Percentiles rank a stretch among this genome's conserved stretches.
Conservation (phyloP, 108 stramenopile genomes). For the Skeletonema costatum region DNA sequence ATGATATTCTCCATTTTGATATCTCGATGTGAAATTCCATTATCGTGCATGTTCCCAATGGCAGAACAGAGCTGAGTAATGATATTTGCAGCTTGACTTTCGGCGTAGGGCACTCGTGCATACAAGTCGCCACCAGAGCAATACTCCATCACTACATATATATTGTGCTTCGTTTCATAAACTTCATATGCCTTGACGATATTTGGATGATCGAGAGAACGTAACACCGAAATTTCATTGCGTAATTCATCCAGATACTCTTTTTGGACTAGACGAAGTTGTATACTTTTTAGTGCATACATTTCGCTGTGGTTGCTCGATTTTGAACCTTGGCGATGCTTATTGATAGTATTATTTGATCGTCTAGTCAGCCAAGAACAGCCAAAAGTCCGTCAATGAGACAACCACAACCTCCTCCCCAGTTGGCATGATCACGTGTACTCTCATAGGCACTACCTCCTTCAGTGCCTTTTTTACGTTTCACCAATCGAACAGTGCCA, state of each 20-base stretch:
- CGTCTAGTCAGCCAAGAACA: conserved; percentile 7
- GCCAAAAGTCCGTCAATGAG: conserved; percentile 9
- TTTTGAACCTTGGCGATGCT: not conserved
- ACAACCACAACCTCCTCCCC: conserved; percentile 11
- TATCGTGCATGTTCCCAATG: conserved; percentile 76
- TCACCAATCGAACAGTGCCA: conserved; percentile 65
- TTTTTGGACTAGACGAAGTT: conserved; percentile 58
- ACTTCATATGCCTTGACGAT: conserved; percentile 92
- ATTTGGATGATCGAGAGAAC: conserved; percentile 90
- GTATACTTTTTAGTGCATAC: conserved; percentile 76
- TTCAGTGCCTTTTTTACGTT: conserved; percentile 50
- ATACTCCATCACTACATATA: conserved; percentile 82
- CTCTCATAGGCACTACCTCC: conserved; percentile 55
- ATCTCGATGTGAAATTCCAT: conserved; percentile 90
- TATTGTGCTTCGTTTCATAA: conserved; percentile 64
- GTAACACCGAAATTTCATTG: conserved; percentile 90
- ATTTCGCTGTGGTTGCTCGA: conserved; percentile 28
- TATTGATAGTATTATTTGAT: not conserved
- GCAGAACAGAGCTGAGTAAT: conserved; percentile 70
- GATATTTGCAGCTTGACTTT: conserved; percentile 62
- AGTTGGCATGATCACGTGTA: not conserved
- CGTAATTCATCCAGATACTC: conserved; percentile 76
- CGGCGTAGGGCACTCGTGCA: conserved; percentile 81
- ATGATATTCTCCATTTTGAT: conserved; percentile 78
- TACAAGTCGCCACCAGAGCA: conserved; percentile 90